These are phyloP conservation scores for Camellia granthamiana DNA, from an alignment of 148 eudicot genomes.

Conservation along the genomic window DNA sequence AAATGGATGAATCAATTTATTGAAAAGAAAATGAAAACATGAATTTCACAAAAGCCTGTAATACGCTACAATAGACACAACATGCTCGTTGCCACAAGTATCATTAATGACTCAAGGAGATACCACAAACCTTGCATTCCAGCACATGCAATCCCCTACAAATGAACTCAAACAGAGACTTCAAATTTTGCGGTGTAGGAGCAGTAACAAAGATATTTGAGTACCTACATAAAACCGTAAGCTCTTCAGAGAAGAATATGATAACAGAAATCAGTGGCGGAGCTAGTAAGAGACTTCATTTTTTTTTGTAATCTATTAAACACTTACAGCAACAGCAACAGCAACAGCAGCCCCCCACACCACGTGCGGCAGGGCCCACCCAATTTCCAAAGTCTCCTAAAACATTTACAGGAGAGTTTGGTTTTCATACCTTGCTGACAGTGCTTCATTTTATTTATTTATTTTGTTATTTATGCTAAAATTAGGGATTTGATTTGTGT, in stretches of 20 bases:
- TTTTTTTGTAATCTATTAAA: no score
- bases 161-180: slow-evolving; percentile 79
- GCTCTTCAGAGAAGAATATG: neutral
- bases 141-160: slow-evolving; percentile 67
- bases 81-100: neutral
- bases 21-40: neutral
- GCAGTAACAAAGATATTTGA: slow-evolving; percentile 90
- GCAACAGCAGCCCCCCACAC: no score
- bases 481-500: no score
- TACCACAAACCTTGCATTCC: slow-evolving; percentile 64
- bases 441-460: no score
- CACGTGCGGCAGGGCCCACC: no score
- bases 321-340: no score
- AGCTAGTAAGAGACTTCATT: no score
- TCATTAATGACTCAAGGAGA: neutral
- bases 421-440: no score
- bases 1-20: neutral
- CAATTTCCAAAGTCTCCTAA: no score
- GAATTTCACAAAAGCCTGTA: neutral
- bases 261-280: neutral
- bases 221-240: slow-evolving; percentile 43
- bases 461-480: no score
- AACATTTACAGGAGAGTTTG: no score
- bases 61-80: neutral
- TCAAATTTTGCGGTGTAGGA: slow-evolving; percentile 87